Conservation (phyloP, 768 basidiomycete species). For the Scleroderma bovista region DNA sequence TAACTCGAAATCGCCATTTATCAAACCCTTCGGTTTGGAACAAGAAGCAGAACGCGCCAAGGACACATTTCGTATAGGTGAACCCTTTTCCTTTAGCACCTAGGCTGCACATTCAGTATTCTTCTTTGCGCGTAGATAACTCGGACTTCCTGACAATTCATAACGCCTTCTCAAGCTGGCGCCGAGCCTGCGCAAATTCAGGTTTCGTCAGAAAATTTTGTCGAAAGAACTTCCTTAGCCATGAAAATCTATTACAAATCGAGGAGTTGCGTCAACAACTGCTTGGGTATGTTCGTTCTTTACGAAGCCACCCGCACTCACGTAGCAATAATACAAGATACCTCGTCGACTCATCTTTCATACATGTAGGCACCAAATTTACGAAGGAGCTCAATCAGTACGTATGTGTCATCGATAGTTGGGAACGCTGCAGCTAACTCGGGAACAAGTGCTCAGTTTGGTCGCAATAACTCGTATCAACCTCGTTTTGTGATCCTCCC, state of each 20-base stretch:
- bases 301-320: constrained; percentile 1
- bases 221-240: constrained; percentile 71
- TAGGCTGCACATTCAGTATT: not conserved
- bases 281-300: constrained; percentile 44
- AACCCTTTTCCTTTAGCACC: constrained; percentile 16
- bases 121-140: constrained; percentile 51
- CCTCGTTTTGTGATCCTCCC: constrained; percentile 77
- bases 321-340: constrained; percentile 44
- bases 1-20: constrained; percentile 90
- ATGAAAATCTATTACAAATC: constrained; percentile 93
- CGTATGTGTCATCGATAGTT: not conserved
- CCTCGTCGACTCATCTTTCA: constrained; percentile 83
- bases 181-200: constrained; percentile 63
- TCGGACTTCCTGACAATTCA: constrained; percentile 94
- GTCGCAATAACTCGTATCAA: constrained; percentile 44
- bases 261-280: constrained; percentile 94
- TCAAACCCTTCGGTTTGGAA: constrained; percentile 84
- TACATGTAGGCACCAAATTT: constrained; percentile 60
- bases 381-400: constrained; percentile 68
- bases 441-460: constrained; percentile 58
- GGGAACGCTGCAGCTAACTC: not conserved
- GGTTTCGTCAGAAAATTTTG: constrained; percentile 70
- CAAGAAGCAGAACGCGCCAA: constrained; percentile 84
- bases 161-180: constrained; percentile 86
- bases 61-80: constrained; percentile 71